A percentile compares a stretch with the other conserved stretches of the same genome.
Evolutionary conservation across 495 filamentous ascomycete genomes (phyloP).

Genomic region (Podospora tetraspora): DNA sequence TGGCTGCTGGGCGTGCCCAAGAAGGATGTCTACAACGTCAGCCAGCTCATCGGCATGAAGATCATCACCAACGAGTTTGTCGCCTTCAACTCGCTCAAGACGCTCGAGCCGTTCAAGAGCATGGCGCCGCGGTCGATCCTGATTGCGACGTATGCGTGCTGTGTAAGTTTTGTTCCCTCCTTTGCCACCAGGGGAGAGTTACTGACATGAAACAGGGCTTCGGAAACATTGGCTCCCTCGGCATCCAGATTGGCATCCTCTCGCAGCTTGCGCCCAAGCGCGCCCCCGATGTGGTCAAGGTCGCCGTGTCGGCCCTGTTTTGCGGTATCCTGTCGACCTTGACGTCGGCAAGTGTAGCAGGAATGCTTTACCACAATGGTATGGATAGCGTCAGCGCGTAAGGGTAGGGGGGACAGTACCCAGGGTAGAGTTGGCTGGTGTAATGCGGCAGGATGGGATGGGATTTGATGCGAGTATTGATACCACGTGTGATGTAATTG

Average conservation of each 20-base stretch:
- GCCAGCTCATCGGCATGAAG: constrained; percentile 75
- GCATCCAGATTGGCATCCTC: constrained; percentile 81
- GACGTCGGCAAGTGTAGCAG: constrained; percentile 76
- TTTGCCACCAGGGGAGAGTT: constrained; percentile 39
- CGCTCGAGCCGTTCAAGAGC: constrained; percentile 51
- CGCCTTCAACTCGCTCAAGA: constrained; percentile 55
- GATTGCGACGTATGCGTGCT: constrained; percentile 85
- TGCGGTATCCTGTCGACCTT: constrained; percentile 74
- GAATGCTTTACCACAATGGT: constrained; percentile 39
- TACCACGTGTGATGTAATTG: background rate
- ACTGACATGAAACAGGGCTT: constrained; percentile 69
- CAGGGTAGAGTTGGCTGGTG: background rate
- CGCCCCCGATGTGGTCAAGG: constrained; percentile 64
- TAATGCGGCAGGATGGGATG: background rate
- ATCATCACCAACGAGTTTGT: constrained; percentile 72
- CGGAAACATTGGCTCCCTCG: constrained; percentile 75
- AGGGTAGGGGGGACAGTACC: background rate
- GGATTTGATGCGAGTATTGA: background rate
- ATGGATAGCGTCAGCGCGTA: no score
- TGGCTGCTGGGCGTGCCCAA: constrained; percentile 81
- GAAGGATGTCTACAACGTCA: constrained; percentile 66
- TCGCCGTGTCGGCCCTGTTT: constrained; percentile 73
- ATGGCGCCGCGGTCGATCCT: constrained; percentile 64
- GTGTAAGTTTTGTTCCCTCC: constrained; percentile 53
- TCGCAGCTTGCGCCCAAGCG: constrained; percentile 72